Evolutionary conservation across 2,329 filamentous ascomycete genomes (phyloP).

Genomic region (Penicillium sp.): DNA sequence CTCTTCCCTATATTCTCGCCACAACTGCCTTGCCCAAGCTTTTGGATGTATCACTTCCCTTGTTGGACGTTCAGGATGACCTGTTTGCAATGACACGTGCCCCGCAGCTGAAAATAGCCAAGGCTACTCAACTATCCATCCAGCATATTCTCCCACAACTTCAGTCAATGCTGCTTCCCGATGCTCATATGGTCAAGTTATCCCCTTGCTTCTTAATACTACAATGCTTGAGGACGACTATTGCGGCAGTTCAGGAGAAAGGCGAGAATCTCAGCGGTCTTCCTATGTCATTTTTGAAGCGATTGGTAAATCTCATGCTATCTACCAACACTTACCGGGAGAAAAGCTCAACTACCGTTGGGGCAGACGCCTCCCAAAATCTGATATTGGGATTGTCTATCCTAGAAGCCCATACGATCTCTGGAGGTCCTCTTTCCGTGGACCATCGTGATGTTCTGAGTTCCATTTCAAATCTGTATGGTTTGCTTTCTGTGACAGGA

Average conservation of each 20-base stretch:
- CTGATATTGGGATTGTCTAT: constrained; percentile 36
- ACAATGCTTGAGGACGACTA: constrained; percentile 31
- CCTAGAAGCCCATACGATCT: constrained; percentile 39
- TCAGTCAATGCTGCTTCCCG: constrained; percentile 26
- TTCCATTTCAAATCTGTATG: constrained; percentile 37
- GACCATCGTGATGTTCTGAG: constrained; percentile 29
- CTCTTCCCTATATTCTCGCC: constrained; percentile 30
- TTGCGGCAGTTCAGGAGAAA: constrained; percentile 35
- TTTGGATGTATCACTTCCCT: constrained; percentile 24
- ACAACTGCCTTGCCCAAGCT: constrained; percentile 34
- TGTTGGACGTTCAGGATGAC: constrained; percentile 33
- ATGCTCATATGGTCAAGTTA: constrained; percentile 17
- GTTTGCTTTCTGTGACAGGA: constrained; percentile 35
- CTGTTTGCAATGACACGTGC: constrained; percentile 25
- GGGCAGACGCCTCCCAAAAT: constrained; percentile 22
- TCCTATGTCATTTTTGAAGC: constrained; percentile 26
- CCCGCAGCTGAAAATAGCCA: constrained; percentile 29
- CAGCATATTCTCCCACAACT: constrained; percentile 26
- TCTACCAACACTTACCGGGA: constrained; percentile 6
- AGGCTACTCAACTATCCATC: constrained; percentile 30
- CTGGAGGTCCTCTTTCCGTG: constrained; percentile 26
- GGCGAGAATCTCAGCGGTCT: constrained; percentile 30
- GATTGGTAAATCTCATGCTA: constrained; percentile 33
- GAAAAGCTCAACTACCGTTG: background rate
- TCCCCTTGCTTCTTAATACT: constrained; percentile 37